These are phyloP conservation scores for Quercus ilex DNA, from an alignment of 306 rosid species.

Conservation along the genomic window DNA sequence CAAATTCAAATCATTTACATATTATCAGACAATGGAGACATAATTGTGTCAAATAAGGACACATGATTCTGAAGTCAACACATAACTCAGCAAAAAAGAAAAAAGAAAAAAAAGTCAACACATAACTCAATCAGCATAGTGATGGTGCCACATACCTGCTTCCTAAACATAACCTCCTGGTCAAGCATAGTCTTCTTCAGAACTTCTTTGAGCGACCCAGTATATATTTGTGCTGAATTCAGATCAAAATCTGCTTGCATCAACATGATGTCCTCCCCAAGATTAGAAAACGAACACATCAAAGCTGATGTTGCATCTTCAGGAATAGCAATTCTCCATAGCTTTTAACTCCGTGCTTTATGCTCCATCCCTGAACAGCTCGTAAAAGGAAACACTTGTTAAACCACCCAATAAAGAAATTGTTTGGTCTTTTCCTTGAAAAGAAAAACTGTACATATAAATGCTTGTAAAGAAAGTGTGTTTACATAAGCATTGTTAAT, in stretches of 20 bases:
- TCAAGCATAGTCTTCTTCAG: constrained; percentile 51
- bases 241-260: constrained; percentile 39
- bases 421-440: not conserved
- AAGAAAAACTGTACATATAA: not conserved
- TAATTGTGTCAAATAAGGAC: not conserved
- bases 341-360: not conserved
- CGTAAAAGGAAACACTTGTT: not conserved
- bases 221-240: constrained; percentile 25
- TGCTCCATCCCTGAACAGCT: not conserved
- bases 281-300: not conserved
- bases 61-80: not conserved
- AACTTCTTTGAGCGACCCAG: constrained; percentile 30
- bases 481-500: not conserved
- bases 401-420: not conserved
- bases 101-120: not conserved
- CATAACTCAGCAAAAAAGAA: not conserved
- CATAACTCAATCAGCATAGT: not conserved
- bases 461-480: not conserved
- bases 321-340: not conserved
- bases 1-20: not conserved
- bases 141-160: constrained; percentile 40
- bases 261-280: constrained; percentile 28
- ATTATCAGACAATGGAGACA: not conserved
- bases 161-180: constrained; percentile 51
- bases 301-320: constrained; percentile 11